These are phyloP conservation scores for Rhodotorula diobovata DNA, from an alignment of 768 basidiomycete genomes.

Conservation along the genomic window DNA sequence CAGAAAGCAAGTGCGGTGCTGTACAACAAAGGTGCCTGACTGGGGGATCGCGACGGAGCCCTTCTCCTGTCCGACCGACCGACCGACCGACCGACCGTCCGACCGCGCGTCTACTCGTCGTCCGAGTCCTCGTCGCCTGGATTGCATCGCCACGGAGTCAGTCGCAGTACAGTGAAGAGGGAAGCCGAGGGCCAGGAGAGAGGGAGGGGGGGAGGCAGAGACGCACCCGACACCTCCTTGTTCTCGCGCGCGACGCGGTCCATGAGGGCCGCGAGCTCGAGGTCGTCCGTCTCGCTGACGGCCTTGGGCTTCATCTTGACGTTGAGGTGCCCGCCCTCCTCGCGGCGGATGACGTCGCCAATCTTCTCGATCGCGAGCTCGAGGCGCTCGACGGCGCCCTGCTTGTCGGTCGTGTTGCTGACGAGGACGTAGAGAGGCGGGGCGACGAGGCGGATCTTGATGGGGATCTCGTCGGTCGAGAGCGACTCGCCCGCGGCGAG, in stretches of 20 bases:
- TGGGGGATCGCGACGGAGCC: too few relatives aligned
- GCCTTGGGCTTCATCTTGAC: slow-evolving; percentile 99
- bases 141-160: neutral
- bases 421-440: slow-evolving; percentile 93
- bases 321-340: slow-evolving; percentile 77
- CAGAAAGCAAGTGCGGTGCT: too few relatives aligned
- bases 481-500: slow-evolving; percentile 77
- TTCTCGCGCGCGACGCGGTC: slow-evolving; percentile 89
- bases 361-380: slow-evolving; percentile 92
- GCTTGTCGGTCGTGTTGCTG: slow-evolving; percentile 96
- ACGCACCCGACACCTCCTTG: slow-evolving; percentile 76
- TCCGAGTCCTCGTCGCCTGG: slow-evolving; percentile 44
- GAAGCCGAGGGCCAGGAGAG: neutral
- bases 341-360: slow-evolving; percentile 71
- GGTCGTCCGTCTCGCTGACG: slow-evolving; percentile 93
- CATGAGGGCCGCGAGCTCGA: slow-evolving; percentile 95
- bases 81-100: neutral
- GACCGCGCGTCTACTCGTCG: slow-evolving; percentile 27
- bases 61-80: too few relatives aligned
- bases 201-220: too few relatives aligned
- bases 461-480: slow-evolving; percentile 83
- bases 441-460: slow-evolving; percentile 94
- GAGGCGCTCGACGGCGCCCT: slow-evolving; percentile 82
- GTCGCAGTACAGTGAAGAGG: neutral
- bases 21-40: too few relatives aligned